These are phyloP conservation scores for Amylocystis lapponica DNA, from an alignment of 768 basidiomycete genomes.

Conservation along the genomic window DNA sequence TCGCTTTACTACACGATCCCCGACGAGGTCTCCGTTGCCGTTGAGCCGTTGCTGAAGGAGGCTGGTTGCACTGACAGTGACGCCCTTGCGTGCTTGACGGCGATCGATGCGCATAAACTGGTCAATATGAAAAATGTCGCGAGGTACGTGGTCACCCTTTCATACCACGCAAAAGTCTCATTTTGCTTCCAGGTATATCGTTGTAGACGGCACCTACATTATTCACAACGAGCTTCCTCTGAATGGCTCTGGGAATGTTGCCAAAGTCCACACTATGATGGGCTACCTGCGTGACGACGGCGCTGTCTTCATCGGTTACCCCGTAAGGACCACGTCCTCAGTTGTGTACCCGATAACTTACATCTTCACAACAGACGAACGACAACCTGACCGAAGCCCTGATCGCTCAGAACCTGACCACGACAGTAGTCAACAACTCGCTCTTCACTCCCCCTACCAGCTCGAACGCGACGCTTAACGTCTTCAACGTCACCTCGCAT, in stretches of 20 bases:
- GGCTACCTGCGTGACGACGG: constrained; percentile 51
- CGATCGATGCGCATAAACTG: constrained; percentile 29
- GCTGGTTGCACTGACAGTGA: constrained; percentile 35
- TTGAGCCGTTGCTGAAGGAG: constrained; percentile 30
- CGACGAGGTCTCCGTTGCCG: constrained; percentile 31
- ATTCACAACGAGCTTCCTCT: constrained; percentile 33
- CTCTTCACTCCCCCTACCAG: constrained; percentile 37
- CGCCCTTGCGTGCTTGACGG: constrained; percentile 32
- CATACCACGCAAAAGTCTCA: neutral
- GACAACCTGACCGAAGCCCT: constrained; percentile 17
- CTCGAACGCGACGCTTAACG: constrained; percentile 31
- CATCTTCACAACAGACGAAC: constrained; percentile 5
- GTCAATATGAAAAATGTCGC: constrained; percentile 29
- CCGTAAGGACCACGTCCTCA: constrained; percentile 12
- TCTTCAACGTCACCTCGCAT: constrained; percentile 42
- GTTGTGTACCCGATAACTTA: neutral
- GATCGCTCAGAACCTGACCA: constrained; percentile 17
- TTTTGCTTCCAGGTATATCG: constrained; percentile 28
- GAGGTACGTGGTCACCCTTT: constrained; percentile 11
- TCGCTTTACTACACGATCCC: constrained; percentile 43
- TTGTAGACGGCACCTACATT: constrained; percentile 44
- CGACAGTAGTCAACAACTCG: constrained; percentile 15
- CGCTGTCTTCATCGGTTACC: constrained; percentile 38
- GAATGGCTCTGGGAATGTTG: constrained; percentile 29
- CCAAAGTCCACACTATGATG: constrained; percentile 41